These are phyloP conservation scores for Plasmodium fragile DNA, from an alignment of 169 alveolate species.

Conservation along the genomic window DNA sequence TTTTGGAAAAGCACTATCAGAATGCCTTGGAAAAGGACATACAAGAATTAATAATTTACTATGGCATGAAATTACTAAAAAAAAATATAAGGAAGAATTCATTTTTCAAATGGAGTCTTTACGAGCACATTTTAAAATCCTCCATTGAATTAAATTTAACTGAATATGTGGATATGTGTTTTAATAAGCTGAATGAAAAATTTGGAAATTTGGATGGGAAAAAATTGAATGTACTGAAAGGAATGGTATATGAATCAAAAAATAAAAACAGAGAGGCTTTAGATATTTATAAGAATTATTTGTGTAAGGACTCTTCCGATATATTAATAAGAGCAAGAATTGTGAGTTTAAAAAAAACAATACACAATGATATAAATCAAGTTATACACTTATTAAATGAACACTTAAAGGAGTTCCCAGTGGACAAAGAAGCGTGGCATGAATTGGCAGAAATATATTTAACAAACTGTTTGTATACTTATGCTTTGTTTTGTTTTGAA, in stretches of 20 bases:
- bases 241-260: conserved; percentile 62
- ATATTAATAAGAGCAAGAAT: conserved; percentile 58
- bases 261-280: conserved; percentile 57
- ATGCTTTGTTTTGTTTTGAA: conserved; percentile 73
- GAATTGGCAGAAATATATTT: conserved; percentile 76
- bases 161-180: conserved; percentile 58
- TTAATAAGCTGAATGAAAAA: conserved; percentile 41
- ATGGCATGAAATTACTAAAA: conserved; percentile 43
- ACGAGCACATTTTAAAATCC: conserved; percentile 49
- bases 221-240: conserved; percentile 44
- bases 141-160: conserved; percentile 48
- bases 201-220: conserved; percentile 53
- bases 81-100: conserved; percentile 11
- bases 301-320: conserved; percentile 34
- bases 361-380: conserved; percentile 54
- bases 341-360: conserved; percentile 41
- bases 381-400: conserved; percentile 76
- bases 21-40: conserved; percentile 36
- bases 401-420: conserved; percentile 76
- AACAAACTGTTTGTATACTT: conserved; percentile 27
- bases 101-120: conserved; percentile 44
- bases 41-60: conserved; percentile 52
- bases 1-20: conserved; percentile 24
- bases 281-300: conserved; percentile 44
- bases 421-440: conserved; percentile 78